Percentiles rank a stretch among this genome's conserved stretches.
phyloP scores from a whole-genome alignment of 1,284 basidiomycete genomes.

The Cutaneotrichosporon sp. region DNA sequence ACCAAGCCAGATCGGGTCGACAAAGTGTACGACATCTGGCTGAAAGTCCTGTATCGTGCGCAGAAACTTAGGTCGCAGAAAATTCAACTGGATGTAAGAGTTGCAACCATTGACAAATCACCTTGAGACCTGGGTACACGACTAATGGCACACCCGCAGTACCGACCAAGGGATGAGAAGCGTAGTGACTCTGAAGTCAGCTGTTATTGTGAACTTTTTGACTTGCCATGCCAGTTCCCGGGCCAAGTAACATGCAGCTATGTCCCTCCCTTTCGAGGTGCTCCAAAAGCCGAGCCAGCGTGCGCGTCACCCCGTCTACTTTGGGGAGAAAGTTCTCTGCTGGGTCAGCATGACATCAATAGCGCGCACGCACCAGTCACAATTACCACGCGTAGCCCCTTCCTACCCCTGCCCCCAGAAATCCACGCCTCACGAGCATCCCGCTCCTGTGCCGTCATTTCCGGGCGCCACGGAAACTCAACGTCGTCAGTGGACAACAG shows the following conservation, averaged over 20 bases:
- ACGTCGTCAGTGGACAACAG: constrained; percentile 1
- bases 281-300: constrained; percentile 54
- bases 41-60: constrained; percentile 50
- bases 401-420: constrained; percentile 27
- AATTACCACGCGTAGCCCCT: constrained; percentile 43
- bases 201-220: background rate
- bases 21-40: constrained; percentile 55
- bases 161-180: constrained; percentile 54
- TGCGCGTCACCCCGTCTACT: constrained; percentile 56
- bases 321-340: constrained; percentile 57
- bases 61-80: constrained; percentile 55
- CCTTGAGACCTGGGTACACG: constrained; percentile 54
- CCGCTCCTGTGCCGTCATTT: constrained; percentile 30
- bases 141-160: constrained; percentile 55
- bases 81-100: constrained; percentile 49
- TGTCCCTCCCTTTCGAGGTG: constrained; percentile 55
- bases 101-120: background rate
- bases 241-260: constrained; percentile 54
- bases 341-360: background rate
- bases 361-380: constrained; percentile 33
- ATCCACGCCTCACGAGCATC: constrained; percentile 37
- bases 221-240: constrained; percentile 52
- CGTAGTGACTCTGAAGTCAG: constrained; percentile 48
- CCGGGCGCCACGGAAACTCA: constrained; percentile 27
- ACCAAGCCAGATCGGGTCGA: constrained; percentile 57